A percentile compares a stretch with the other conserved stretches of the same genome.
Evolutionary conservation across 176 grass and related monocot species (phyloP).

Genomic region (Bolboschoenus planiculmis): DNA sequence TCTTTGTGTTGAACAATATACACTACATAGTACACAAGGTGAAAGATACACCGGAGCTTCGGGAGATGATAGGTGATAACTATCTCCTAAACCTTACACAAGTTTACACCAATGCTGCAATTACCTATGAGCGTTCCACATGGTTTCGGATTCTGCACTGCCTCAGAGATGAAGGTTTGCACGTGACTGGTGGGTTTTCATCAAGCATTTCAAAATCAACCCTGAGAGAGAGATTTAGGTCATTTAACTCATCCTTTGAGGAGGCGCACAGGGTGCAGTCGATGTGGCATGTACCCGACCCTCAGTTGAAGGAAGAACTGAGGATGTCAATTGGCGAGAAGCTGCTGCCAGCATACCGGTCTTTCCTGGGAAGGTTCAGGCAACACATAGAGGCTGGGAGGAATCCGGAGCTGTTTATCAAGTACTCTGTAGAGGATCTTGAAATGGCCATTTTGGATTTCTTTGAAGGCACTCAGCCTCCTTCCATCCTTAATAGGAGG

Average conservation of each 20-base stretch:
- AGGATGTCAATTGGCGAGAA: slow-evolving; percentile 83
- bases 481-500: slow-evolving; percentile 38
- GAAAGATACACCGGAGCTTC: slow-evolving; percentile 62
- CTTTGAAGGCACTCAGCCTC: slow-evolving; percentile 54
- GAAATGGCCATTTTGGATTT: slow-evolving; percentile 56
- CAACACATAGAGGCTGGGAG: slow-evolving; percentile 81
- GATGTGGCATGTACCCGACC: slow-evolving; percentile 65
- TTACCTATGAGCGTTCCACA: slow-evolving; percentile 64
- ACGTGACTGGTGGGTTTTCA: slow-evolving; percentile 73
- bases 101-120: slow-evolving; percentile 49
- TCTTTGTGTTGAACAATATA: slow-evolving; percentile 92
- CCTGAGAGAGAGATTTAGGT: slow-evolving; percentile 71
- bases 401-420: slow-evolving; percentile 86
- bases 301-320: slow-evolving; percentile 83
- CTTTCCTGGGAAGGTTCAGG: slow-evolving; percentile 78
- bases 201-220: slow-evolving; percentile 74
- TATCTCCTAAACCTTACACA: slow-evolving; percentile 61
- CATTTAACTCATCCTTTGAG: slow-evolving; percentile 81
- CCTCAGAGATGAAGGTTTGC: slow-evolving; percentile 76
- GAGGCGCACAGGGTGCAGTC: slow-evolving; percentile 68
- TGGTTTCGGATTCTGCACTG: slow-evolving; percentile 76
- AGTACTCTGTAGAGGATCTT: slow-evolving; percentile 83
- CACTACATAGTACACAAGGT: slow-evolving; percentile 93
- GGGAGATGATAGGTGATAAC: slow-evolving; percentile 50
- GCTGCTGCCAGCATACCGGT: slow-evolving; percentile 78